phyloP scores from a whole-genome alignment of 148 eudicot species.

The Rhododendron williamsianum region DNA sequence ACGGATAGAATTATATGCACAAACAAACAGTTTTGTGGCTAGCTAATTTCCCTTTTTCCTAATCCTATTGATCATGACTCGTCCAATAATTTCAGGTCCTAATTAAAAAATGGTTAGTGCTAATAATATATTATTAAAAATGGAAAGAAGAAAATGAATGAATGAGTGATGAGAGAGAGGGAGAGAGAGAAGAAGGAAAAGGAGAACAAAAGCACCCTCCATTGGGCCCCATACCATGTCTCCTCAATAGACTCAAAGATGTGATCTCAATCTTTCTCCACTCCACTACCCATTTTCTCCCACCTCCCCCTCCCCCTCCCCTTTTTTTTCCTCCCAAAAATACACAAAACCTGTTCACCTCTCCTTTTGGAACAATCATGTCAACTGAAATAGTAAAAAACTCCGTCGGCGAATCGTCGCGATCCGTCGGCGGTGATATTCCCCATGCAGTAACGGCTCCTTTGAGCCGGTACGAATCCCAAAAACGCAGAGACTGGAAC shows the following conservation, averaged over 20 bases:
- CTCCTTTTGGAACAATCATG: slow-evolving; percentile 14
- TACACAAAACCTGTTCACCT: slow-evolving; percentile 16
- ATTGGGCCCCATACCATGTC: slow-evolving; percentile 33
- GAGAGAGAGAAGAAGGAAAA: background rate
- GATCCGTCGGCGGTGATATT: slow-evolving; percentile 10
- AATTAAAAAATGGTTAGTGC: slow-evolving; percentile 11
- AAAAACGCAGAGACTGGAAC: slow-evolving; percentile 79
- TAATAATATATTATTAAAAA: background rate
- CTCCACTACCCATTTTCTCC: slow-evolving; percentile 25
- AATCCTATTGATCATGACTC: slow-evolving; percentile 2
- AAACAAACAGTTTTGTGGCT: background rate
- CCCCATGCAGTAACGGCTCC: slow-evolving; percentile 11
- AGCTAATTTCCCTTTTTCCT: background rate
- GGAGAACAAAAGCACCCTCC: slow-evolving; percentile 24
- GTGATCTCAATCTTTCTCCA: slow-evolving; percentile 34
- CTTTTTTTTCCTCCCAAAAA: slow-evolving; percentile 3
- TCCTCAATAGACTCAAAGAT: slow-evolving; percentile 32
- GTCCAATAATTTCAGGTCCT: background rate
- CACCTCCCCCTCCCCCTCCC: background rate
- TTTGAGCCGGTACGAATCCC: slow-evolving; percentile 71
- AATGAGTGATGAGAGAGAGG: slow-evolving; percentile 3
- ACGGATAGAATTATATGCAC: background rate
- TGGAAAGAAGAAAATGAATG: slow-evolving; percentile 10
- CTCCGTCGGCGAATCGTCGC: slow-evolving; percentile 16
- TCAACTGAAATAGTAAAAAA: slow-evolving; percentile 11